Percentiles rank a stretch among this genome's conserved stretches.
Evolutionary conservation across 2,329 filamentous ascomycete species (phyloP).

Genomic region (Fusarium armeniacum): DNA sequence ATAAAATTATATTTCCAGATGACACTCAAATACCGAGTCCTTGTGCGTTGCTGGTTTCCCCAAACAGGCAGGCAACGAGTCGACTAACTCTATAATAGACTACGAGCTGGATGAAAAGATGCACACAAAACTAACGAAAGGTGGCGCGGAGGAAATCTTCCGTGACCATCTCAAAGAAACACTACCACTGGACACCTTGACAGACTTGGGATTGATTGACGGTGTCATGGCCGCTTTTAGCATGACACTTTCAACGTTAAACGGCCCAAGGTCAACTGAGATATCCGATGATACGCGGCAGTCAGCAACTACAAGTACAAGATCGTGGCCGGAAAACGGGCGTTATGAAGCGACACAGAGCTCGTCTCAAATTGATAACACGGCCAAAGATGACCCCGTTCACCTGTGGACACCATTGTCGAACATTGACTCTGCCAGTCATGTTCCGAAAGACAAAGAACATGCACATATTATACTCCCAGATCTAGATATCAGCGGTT

Average conservation of each 20-base stretch:
- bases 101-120: background rate
- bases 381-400: no score
- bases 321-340: background rate
- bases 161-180: background rate
- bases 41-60: background rate
- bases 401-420: no score
- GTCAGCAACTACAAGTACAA: background rate
- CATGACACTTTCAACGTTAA: background rate
- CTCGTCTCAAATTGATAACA: no score
- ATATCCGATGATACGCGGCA: background rate
- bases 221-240: background rate
- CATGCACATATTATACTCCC: no score
- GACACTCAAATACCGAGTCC: background rate
- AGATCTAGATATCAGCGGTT: no score
- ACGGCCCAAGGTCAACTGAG: background rate
- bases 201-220: background rate
- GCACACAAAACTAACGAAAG: no score
- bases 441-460: no score
- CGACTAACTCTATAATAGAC: background rate
- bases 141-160: background rate
- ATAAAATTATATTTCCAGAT: background rate
- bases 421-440: no score
- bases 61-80: rapidly evolving
- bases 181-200: background rate
- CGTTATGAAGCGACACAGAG: no score